Percentiles rank a stretch among this genome's conserved stretches.
phyloP scores from a whole-genome alignment of 805 yeast genomes.

The Candida nemodendra region DNA sequence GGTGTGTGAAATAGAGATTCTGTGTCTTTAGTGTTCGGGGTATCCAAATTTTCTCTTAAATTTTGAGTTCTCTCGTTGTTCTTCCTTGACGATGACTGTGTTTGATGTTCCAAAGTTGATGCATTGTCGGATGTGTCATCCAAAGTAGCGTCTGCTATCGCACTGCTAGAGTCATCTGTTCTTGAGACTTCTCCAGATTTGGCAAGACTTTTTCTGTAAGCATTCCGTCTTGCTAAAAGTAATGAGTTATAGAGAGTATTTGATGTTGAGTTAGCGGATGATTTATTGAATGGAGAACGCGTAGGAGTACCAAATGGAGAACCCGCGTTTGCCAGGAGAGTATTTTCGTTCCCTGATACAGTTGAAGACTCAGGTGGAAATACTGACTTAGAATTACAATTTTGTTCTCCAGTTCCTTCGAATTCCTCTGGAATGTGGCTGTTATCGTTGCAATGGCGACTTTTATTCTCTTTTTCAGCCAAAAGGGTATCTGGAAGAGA shows the following conservation, averaged over 20 bases:
- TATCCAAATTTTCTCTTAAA: background rate
- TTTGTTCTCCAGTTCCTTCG: background rate
- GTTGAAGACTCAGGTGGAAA: background rate
- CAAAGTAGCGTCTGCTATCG: no score
- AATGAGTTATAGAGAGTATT: slow-evolving; percentile 1
- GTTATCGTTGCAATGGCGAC: background rate
- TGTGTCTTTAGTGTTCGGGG: background rate
- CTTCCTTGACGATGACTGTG: background rate
- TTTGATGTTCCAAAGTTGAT: background rate
- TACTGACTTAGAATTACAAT: background rate
- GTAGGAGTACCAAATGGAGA: background rate
- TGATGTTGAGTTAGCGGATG: background rate
- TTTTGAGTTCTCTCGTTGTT: background rate
- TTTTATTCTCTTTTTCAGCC: background rate
- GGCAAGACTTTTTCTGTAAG: background rate
- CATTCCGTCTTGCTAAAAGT: background rate
- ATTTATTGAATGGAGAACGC: background rate
- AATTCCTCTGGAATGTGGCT: background rate
- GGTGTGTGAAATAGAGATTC: no score
- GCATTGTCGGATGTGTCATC: background rate
- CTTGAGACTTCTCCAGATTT: background rate
- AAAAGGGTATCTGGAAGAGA: background rate
- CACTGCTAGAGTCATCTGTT: background rate
- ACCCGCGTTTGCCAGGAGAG: background rate
- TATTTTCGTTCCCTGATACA: background rate